Base-by-base conservation (phyloP, 2,329 filamentous ascomycete species). In the Diaporthe aspalathi region DNA sequence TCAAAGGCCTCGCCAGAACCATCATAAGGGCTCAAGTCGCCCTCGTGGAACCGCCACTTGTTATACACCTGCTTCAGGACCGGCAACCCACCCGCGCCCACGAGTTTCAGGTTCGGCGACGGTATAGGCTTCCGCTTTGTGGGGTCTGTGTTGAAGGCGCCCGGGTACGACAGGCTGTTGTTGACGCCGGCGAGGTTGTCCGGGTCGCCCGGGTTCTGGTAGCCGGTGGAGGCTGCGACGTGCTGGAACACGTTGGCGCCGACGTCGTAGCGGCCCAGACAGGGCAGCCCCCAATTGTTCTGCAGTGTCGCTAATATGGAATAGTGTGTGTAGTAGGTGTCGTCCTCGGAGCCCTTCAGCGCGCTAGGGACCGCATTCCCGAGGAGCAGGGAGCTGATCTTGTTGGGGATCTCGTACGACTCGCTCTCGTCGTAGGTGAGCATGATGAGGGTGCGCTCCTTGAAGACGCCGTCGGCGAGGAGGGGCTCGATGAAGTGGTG, bases 341-440 rank as follows among this genome's bases (percentile, higher is more conserved):
- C 75, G 76, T 90, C 88, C 6, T 80, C 83, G 11, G 86, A 88
- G 43, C 87, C 86, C 43, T 84, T 81, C 3, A 86, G 79, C 3
- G 79, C 72, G 5, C 76, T 49, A 0, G 87, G 86, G 1, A 90
- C 78, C 14, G 87, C 86, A 53, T 84, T 87, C 4, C 88, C 88
- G 9, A 90, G 83, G 1, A 90, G 81, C 40, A 90, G 82, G 38
- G 83, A 84, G 45, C 85, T 84, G 54, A 90, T 85, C 66, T 83
- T 83, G 79, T 90, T 90, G 54, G 84, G 85, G 69, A 83, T 76
- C 2, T 78, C 79, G 78, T 88, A 87, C 14, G 83, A 85, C 72
- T 87, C 85, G 73, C 84, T 86, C 76, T 90, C 88, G 75, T 90
- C 88, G 72, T 88, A 90, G 2, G 87, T 90, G 52, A 90, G 81